phyloP scores from a whole-genome alignment of 345 rosid genomes.

The Corymbia maculata region DNA sequence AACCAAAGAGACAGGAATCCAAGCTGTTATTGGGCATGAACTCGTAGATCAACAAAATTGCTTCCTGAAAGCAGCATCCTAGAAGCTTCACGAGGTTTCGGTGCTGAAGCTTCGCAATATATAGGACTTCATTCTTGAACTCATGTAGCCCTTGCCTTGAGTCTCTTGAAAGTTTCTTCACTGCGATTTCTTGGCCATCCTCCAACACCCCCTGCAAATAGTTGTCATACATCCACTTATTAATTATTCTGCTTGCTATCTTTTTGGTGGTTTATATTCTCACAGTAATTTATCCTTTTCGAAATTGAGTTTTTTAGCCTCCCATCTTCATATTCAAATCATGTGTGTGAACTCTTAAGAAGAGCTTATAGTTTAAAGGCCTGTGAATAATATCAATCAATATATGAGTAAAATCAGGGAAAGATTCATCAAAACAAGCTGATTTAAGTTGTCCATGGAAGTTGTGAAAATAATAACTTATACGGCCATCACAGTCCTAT shows the following conservation, averaged over 20 bases:
- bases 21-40: conserved; percentile 19
- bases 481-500: background rate
- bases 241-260: background rate
- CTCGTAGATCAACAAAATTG: conserved; percentile 12
- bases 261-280: background rate
- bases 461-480: background rate
- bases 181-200: conserved; percentile 36
- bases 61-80: conserved; percentile 12
- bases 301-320: background rate
- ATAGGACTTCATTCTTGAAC: conserved; percentile 27
- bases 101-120: conserved; percentile 38
- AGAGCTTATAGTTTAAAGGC: background rate
- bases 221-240: background rate
- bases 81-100: conserved; percentile 36
- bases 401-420: background rate
- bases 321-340: background rate
- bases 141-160: conserved; percentile 34
- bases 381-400: background rate
- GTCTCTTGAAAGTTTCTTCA: conserved; percentile 29
- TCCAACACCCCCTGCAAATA: conserved; percentile 22
- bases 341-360: background rate
- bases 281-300: background rate
- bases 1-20: conserved; percentile 20
- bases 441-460: background rate
- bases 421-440: background rate